Conservation (phyloP, 305 asterid genomes). For the Plantago coronopus region DNA sequence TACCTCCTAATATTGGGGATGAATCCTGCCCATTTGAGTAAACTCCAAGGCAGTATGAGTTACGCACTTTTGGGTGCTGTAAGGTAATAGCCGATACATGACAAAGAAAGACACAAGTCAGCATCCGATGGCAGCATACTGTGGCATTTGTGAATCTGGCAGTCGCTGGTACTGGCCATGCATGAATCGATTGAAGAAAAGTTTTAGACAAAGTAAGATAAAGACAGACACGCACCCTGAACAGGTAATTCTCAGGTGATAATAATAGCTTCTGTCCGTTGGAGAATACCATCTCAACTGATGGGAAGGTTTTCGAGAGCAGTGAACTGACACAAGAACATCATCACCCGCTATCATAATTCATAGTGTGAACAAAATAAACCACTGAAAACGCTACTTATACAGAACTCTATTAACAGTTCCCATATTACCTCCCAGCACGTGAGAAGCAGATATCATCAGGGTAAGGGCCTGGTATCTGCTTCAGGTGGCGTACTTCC, state of each 20-base stretch:
- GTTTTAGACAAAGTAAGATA: constrained; percentile 12
- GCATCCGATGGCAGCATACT: background rate
- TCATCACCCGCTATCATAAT: constrained; percentile 29
- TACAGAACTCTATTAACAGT: constrained; percentile 16
- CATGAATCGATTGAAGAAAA: constrained; percentile 4
- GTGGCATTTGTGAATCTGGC: no score
- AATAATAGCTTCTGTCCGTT: constrained; percentile 76
- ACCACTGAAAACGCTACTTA: constrained; percentile 11
- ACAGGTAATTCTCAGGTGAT: constrained; percentile 91
- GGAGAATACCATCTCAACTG: constrained; percentile 80
- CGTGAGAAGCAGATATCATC: constrained; percentile 93
- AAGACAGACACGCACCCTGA: constrained; percentile 56
- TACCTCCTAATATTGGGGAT: constrained; percentile 95
- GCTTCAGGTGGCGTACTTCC: constrained; percentile 61
- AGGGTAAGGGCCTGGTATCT: constrained; percentile 84
- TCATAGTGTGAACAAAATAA: constrained; percentile 25
- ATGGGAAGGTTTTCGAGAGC: constrained; percentile 70
- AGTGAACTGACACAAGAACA: constrained; percentile 62
- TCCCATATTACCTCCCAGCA: constrained; percentile 81
- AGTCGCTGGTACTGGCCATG: no score
- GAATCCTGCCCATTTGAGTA: constrained; percentile 95
- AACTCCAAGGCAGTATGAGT: constrained; percentile 94
- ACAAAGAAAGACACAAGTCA: constrained; percentile 17
- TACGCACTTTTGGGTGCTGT: constrained; percentile 85
- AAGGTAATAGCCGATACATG: constrained; percentile 22